Base-by-base conservation (phyloP, 441 rosid genomes). In the Pelargonium fulgidum region DNA sequence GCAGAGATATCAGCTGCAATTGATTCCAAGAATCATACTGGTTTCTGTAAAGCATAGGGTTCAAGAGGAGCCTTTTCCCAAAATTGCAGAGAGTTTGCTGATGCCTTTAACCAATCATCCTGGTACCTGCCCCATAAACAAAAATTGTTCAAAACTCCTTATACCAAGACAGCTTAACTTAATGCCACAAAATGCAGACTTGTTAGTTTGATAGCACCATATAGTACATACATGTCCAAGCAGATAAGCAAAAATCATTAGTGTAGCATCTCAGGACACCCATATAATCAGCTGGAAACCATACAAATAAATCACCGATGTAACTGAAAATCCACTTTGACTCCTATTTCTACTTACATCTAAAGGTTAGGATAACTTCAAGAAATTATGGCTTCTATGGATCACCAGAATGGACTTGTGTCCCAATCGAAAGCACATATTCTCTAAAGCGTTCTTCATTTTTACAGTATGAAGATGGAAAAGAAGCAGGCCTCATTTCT, bases 1-100 rank as follows among this genome's bases (percentile, higher is more conserved):
- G 22, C 50, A 67, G 47, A 14, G 33, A 68, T 48, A 14, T 11
- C 54, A 13, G 47, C 42, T 59, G 58, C 65, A 68, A 62, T 41
- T 42, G 42, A 33, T 65, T 75, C 62, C 66, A 68, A 58, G 67
- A 77, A 68, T 71, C 89, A 87, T 81, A 95, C 99, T 77, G 82
- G 87, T 81, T 95, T 95, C 71, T 83, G 85, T 64, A 77, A 83
- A 69, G 99, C 99, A 80, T 88, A 95, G 72, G 99, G 98, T 71
- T 96, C 97, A 74, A 96, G 81, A 71, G 99, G 97, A 73, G 97
- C 99, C 82, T 96, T 96, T 81, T 96, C 99, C 99, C 99, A 96
- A 61, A 82, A 80, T 77, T 91, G 93, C 78, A 96, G 80, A 73
- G 98, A 81, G 79, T 79, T 86, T 70, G 94, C 81, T 41, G 99